These are phyloP conservation scores for Venturia aucupariae DNA, from an alignment of 2,329 filamentous ascomycete genomes.

Conservation along the genomic window DNA sequence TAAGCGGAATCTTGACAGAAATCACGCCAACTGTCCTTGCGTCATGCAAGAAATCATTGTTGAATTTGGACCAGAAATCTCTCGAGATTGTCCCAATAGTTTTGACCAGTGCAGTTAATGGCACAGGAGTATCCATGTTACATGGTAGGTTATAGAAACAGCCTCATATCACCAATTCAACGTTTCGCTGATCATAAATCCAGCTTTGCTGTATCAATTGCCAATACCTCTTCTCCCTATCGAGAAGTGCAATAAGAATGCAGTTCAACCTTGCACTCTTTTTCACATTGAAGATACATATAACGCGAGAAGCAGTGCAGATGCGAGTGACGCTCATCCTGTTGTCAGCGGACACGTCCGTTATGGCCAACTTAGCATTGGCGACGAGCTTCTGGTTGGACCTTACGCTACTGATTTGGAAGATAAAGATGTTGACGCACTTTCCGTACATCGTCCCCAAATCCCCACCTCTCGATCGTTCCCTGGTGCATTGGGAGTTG, in stretches of 20 bases:
- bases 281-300: constrained; percentile 93
- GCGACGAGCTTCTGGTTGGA: constrained; percentile 68
- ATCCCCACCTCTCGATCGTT: constrained; percentile 38
- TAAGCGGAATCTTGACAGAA: constrained; percentile 41
- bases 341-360: constrained; percentile 79
- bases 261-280: constrained; percentile 44
- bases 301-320: constrained; percentile 41
- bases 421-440: constrained; percentile 18
- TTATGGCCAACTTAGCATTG: constrained; percentile 68
- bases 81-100: constrained; percentile 65
- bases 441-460: constrained; percentile 19
- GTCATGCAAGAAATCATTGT: constrained; percentile 50
- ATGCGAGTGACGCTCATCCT: constrained; percentile 14
- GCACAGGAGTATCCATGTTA: constrained; percentile 68
- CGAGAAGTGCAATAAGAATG: constrained; percentile 6
- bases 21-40: constrained; percentile 48
- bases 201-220: constrained; percentile 60
- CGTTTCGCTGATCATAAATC: background rate
- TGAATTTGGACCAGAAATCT: constrained; percentile 39
- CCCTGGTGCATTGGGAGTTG: constrained; percentile 34
- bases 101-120: constrained; percentile 78
- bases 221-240: constrained; percentile 45
- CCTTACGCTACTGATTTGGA: constrained; percentile 44
- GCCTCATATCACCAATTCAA: background rate
- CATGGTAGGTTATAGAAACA: constrained; percentile 43